Evolutionary conservation across 306 rosid genomes (phyloP).

Genomic region (Rubus idaeus): DNA sequence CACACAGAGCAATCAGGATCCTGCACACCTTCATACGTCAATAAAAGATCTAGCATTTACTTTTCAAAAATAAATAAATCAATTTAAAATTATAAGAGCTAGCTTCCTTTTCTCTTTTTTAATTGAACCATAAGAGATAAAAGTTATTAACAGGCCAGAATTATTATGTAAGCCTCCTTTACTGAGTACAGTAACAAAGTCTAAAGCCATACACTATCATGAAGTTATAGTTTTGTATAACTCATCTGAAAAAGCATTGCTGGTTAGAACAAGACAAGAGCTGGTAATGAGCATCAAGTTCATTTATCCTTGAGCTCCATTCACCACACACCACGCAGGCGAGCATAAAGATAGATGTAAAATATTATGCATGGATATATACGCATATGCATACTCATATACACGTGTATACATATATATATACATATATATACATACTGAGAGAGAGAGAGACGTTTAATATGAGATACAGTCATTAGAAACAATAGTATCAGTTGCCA

Average conservation of each 20-base stretch:
- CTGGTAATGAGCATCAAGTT: neutral
- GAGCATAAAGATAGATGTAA: neutral
- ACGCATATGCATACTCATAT: neutral
- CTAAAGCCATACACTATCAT: neutral
- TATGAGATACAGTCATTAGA: neutral
- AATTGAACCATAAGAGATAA: neutral
- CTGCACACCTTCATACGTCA: conserved; percentile 48
- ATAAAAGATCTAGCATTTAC: conserved; percentile 19
- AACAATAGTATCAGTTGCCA: neutral
- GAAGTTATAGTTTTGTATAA: neutral
- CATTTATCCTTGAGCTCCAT: neutral
- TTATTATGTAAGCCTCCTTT: neutral
- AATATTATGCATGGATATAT: neutral
- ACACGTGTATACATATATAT: neutral
- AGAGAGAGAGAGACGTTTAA: neutral
- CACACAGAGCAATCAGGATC: conserved; percentile 56
- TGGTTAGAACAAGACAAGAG: neutral
- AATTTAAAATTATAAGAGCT: neutral
- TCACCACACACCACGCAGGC: neutral
- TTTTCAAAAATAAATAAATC: neutral
- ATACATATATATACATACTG: neutral
- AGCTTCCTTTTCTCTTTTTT: neutral
- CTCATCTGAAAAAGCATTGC: neutral
- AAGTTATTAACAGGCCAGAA: too few relatives aligned
- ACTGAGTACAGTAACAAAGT: neutral